phyloP scores from a whole-genome alignment of 169 alveolate species.

The Eimeria zaria region DNA sequence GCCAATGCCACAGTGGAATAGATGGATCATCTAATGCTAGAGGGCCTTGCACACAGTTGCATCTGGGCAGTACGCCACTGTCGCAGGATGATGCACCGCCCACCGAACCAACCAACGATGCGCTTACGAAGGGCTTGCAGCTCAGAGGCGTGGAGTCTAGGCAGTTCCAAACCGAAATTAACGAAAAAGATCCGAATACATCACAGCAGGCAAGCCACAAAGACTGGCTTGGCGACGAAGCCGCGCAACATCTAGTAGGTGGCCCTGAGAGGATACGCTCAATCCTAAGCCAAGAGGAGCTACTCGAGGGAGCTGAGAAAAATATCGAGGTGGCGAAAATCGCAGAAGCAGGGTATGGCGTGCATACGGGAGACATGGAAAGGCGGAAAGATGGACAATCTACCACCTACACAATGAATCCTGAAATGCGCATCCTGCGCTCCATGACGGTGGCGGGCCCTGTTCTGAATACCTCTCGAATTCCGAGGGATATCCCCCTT shows the following conservation, averaged over 20 bases:
- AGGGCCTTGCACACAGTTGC: not conserved
- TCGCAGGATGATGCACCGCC: not conserved
- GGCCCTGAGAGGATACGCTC: conserved; percentile 10
- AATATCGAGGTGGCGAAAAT: not conserved
- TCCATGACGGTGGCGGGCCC: conserved; percentile 29
- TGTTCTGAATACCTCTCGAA: not conserved
- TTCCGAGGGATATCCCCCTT: conserved; percentile 12
- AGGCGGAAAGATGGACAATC: not conserved
- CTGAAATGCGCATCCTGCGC: not conserved
- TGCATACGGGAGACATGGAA: not conserved
- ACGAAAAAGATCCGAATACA: not conserved
- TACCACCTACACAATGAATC: not conserved
- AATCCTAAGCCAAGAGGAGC: conserved; percentile 21
- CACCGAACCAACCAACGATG: not conserved
- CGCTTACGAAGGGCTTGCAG: not conserved
- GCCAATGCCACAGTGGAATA: not conserved
- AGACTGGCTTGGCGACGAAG: not conserved
- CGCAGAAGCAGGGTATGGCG: not conserved
- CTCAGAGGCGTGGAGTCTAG: not conserved
- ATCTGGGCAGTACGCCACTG: not conserved
- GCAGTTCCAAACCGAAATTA: not conserved
- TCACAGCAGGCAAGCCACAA: not conserved
- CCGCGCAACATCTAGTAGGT: not conserved
- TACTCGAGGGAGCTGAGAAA: not conserved
- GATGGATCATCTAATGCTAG: not conserved